Base-by-base conservation (phyloP, 345 rosid genomes). In the Dipteronia dyeriana region DNA sequence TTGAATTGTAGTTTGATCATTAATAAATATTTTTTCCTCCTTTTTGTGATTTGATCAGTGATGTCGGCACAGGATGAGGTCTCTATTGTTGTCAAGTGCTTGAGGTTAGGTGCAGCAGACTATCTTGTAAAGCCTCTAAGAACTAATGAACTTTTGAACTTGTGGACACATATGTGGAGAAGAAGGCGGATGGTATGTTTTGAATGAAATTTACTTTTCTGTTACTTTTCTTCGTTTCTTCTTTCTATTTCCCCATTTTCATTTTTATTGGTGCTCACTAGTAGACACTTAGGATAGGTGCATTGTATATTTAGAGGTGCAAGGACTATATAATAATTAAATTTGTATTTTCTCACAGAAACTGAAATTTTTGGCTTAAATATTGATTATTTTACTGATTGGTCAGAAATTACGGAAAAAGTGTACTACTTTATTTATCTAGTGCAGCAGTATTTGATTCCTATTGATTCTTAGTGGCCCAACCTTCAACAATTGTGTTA, bases 111-210 rank as follows among this genome's bases (percentile, higher is more conserved):
- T 78, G 97, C 94, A 53, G 94, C 94, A 38, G 97, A 92, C 88
- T 92, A 91, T 83, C 95, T 92, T 73, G 97, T 92, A 57, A 92
- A 92, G 88, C 97, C 97, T 70, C 84, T 92, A 69, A 89, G 95
- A 10, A 89, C 91, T 49, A 91, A 92, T 82, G 95, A 91, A 79
- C 84, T 91, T 60, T 81, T 92, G 80, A 92, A 89, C 86, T 82
- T 92, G 82, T 92, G 97, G 97, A 91, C 92, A 16, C 95, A 92
- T 87, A 85, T 92, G 93, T 92, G 95, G 95, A 89, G 95, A 80
- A 86, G 89, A 68, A 66, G 89, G 68, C 86, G 78, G 60, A 80
- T 84, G 91, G 91, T 88, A 76, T 83, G 90, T 84, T 78, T 79
- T 81, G 34, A 76, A 70, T 70, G 5, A 75, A 71, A 76, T 16